Evolutionary conservation across 192 early-diverging fungal genomes (phyloP).

Genomic region (Coemansia brasiliensis): DNA sequence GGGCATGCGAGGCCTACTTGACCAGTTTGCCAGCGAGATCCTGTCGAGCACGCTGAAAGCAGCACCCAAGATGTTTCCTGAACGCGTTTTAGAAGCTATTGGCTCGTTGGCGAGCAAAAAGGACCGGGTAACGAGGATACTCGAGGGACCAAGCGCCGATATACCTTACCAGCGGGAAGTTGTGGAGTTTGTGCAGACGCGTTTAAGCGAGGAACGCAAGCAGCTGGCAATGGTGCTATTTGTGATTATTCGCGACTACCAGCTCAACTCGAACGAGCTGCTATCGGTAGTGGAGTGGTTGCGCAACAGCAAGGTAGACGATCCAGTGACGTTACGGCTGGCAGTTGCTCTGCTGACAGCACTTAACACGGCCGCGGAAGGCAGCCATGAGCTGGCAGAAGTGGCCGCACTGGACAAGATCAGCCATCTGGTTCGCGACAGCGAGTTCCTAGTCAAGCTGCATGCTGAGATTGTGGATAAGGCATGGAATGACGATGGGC

Average conservation of each 20-base stretch:
- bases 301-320: conserved; percentile 29
- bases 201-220: conserved; percentile 48
- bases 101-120: conserved; percentile 54
- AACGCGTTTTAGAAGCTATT: conserved; percentile 57
- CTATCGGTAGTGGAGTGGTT: conserved; percentile 46
- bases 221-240: conserved; percentile 49
- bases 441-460: conserved; percentile 35
- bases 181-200: conserved; percentile 42
- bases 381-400: conserved; percentile 31
- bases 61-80: conserved; percentile 47
- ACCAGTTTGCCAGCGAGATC: conserved; percentile 31
- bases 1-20: conserved; percentile 50
- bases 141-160: conserved; percentile 55
- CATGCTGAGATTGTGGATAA: conserved; percentile 46
- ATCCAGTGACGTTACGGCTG: conserved; percentile 45
- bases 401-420: conserved; percentile 46
- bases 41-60: conserved; percentile 34
- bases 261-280: conserved; percentile 39
- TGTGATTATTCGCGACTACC: conserved; percentile 41
- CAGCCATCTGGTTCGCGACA: conserved; percentile 38
- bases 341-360: conserved; percentile 30
- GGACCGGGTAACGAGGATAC: conserved; percentile 45
- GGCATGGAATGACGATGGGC: conserved; percentile 45
- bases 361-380: conserved; percentile 28
- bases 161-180: conserved; percentile 46